A percentile compares a stretch with the other conserved stretches of the same genome.
These are phyloP conservation scores for Tricholoma saponaceum DNA, from an alignment of 768 basidiomycete genomes.

Conservation along the genomic window DNA sequence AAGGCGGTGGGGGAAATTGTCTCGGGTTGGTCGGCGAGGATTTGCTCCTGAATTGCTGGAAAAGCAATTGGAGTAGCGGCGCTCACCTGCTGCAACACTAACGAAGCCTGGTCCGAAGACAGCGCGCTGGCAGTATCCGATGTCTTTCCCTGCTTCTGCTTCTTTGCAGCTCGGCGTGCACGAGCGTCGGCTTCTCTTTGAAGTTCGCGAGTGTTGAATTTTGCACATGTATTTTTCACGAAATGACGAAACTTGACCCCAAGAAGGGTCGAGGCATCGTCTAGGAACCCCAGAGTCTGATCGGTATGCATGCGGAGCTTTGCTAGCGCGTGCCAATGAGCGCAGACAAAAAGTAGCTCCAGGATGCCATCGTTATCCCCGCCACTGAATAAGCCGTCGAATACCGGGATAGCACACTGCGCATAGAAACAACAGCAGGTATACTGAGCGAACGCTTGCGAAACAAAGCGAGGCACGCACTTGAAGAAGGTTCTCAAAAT, in stretches of 20 bases:
- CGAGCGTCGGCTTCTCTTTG: not conserved
- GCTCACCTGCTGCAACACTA: too few species aligned
- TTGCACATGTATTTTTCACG: not conserved
- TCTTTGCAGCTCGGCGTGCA: not conserved
- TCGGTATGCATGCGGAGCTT: constrained; percentile 1
- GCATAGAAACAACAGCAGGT: too few species aligned
- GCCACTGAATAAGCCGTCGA: constrained; percentile 3
- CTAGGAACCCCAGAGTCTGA: constrained; percentile 8
- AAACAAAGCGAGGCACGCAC: constrained; percentile 5
- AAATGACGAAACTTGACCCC: constrained; percentile 22
- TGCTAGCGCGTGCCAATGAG: constrained; percentile 27
- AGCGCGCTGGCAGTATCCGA: not conserved
- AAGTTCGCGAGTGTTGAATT: not conserved
- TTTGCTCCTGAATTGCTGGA: too few species aligned
- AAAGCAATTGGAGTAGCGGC: too few species aligned
- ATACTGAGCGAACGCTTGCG: not conserved
- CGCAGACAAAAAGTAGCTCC: constrained; percentile 20
- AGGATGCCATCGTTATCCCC: constrained; percentile 15
- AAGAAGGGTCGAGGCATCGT: constrained; percentile 13
- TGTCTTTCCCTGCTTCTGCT: not conserved
- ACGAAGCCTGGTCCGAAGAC: not conserved
- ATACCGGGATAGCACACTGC: constrained; percentile 7
- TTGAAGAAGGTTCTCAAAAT: constrained; percentile 26
- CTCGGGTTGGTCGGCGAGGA: too few species aligned
- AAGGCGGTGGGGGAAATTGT: too few species aligned